phyloP scores from a whole-genome alignment of 352 stramenopile species.

The Globisporangium carolinianum region DNA sequence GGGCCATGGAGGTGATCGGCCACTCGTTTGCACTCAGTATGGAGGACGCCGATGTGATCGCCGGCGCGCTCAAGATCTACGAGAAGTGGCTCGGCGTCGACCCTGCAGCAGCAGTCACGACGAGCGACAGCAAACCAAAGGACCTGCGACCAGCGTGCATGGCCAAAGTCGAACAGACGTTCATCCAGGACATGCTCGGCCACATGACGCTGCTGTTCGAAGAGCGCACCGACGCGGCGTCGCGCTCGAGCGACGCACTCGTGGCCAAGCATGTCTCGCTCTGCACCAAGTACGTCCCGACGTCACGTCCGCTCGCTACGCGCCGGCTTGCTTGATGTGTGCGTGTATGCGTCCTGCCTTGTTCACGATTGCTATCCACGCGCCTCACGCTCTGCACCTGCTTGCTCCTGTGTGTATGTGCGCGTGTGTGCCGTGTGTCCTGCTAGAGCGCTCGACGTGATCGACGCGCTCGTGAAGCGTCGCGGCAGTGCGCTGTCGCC shows the following conservation, averaged over 20 bases:
- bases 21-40: slow-evolving; percentile 82
- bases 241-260: slow-evolving; percentile 21
- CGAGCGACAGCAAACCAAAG: slow-evolving; percentile 28
- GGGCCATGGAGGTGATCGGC: slow-evolving; percentile 82
- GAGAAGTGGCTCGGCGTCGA: slow-evolving; percentile 76
- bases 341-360: not conserved
- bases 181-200: slow-evolving; percentile 82
- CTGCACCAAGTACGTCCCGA: slow-evolving; percentile 47
- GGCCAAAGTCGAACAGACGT: slow-evolving; percentile 77
- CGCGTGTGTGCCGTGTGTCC: slow-evolving; percentile 1
- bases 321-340: not conserved
- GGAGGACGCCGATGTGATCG: slow-evolving; percentile 79
- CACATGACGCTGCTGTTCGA: slow-evolving; percentile 88
- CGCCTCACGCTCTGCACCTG: no score
- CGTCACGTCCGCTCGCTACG: not conserved
- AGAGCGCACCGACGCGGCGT: slow-evolving; percentile 36
- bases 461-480: slow-evolving; percentile 66
- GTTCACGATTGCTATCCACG: no score
- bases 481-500: slow-evolving; percentile 47
- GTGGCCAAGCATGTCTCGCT: slow-evolving; percentile 67
- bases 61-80: slow-evolving; percentile 72
- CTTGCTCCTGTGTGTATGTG: no score
- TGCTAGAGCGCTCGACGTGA: slow-evolving; percentile 66
- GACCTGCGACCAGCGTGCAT: slow-evolving; percentile 64
- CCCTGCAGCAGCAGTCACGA: slow-evolving; percentile 12